Evolutionary conservation across 2,329 filamentous ascomycete genomes (phyloP), one percentile per base, ranked within the genome.

Genomic region (Ophiosphaerella herpotricha): DNA sequence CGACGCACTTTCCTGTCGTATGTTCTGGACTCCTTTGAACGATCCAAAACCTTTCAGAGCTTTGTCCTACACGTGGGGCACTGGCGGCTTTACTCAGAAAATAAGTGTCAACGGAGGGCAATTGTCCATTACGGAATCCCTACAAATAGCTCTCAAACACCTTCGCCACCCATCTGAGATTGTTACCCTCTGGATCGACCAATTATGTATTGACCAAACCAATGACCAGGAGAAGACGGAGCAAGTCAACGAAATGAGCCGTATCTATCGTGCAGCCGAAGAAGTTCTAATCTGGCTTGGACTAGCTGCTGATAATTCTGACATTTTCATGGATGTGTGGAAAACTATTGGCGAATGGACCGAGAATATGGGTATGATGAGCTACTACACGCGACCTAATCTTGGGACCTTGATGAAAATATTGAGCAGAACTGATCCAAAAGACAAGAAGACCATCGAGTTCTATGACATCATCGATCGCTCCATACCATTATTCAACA

Each of bases 281-380:
- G 24, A 33, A 14, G 48, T 51, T 12, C 4, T 46, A 9, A 29
- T 43, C 8, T 51, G 39, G 37, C 34, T 51, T 4, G 43, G 48
- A 11, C 24, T n/a, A 1, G 23, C 43, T 23, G 24, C 21, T 23
- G 42, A 46, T 9, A 23, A 18, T 7, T 41, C 26, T 2, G 37
- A 41, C 12, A 4, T 1, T 2, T 5, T 32, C n/a, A 36, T 47
- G 45, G 35, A 43, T 3, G 13, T 43, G 16, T 18, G 16, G 16
- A 18, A 18, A 18, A 18, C 16, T 18, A 18, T 18, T 2, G 16
- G 16, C 16, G 16, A 18, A 3, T 18, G 16, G 16, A 3, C 16
- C 16, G 16, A 18, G 16, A 3, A 18, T 18, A 18, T 18, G 16
- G 16, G 16, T 18, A 18, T 18, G 16, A 18, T 18, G 16, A 18